Conservation (phyloP, 2,329 filamentous ascomycete species). For the Dactylellina haptotyla region DNA sequence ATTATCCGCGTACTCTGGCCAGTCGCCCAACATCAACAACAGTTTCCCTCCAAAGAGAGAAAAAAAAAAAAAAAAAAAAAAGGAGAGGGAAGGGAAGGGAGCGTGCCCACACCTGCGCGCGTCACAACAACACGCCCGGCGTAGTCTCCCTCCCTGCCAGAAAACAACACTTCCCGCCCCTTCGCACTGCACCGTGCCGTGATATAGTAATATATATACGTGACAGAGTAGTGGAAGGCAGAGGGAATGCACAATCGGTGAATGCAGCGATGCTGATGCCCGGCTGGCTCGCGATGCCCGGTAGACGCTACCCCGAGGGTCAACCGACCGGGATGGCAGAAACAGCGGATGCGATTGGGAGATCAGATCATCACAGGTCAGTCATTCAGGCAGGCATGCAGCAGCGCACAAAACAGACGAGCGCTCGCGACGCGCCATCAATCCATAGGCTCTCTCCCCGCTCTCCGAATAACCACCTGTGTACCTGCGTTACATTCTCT, state of each 20-base stretch:
- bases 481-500: neutral
- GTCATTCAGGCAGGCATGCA: conserved; percentile 10
- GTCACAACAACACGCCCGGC: conserved; percentile 26
- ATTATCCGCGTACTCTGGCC: conserved; percentile 47
- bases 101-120: conserved; percentile 15
- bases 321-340: conserved; percentile 26
- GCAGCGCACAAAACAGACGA: conserved; percentile 37
- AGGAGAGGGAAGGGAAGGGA: neutral
- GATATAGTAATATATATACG: no score
- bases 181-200: no score
- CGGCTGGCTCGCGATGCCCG: no score
- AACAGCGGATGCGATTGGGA: conserved; percentile 36
- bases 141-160: conserved; percentile 31
- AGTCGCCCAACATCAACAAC: conserved; percentile 24
- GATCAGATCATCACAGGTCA: conserved; percentile 14
- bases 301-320: neutral
- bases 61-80: conserved; percentile 8
- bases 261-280: no score
- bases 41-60: neutral
- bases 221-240: no score
- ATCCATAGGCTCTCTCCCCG: conserved; percentile 2
- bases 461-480: neutral
- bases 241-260: no score
- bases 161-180: conserved; percentile 3
- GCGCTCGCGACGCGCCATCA: conserved; percentile 45